Evolutionary conservation across 1,284 basidiomycete genomes (phyloP), one percentile per base, ranked within the genome.

Genomic region (Mrakiaceae sp.): DNA sequence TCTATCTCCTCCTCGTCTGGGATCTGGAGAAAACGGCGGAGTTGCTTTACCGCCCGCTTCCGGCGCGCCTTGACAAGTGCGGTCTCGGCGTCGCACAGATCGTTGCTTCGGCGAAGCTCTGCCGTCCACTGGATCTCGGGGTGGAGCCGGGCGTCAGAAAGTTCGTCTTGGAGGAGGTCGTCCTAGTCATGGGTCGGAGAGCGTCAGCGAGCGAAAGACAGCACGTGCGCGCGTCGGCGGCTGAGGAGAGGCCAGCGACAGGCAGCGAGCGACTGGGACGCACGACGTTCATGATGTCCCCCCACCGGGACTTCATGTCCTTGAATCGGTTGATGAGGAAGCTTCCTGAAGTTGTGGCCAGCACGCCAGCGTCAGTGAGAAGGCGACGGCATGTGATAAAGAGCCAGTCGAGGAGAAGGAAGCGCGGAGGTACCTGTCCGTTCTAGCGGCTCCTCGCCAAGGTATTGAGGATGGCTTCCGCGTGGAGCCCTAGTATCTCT

Each of bases 1-100:
- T 75, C 68, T 7, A 75, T 70, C n/a, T 70, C 67, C 52, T 72
- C 71, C 39, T 62, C 66, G 3, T 65, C 64, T 2, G 64, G 54
- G 2, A 65, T 16, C 12, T 59, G 10, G 10, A 65, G 59, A 46
- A 65, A 58, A 8, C 59, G 52, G 4, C 50, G 46, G 5, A 65
- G 59, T 49, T 65, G 64, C 58, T 65, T 60, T n/a, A 54, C 48
- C 10, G 64, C 64, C 27, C 54, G 54, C 55, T 52, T 50, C 27
- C 64, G 59, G 4, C 64, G 40, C n/a, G 58, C 58, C 40, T 57
- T 65, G 53, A 65, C 55, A 16, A 65, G 39, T 48, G 47, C 44
- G 12, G 64, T 59, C 51, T 65, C 64, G 16, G 50, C 27, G 48
- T 60, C 64, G 48, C 64, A 65, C 40, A 65, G 58, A 16, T 65